Base-by-base conservation (phyloP, 106 monocot species). In the Dactylorhiza incarnata region DNA sequence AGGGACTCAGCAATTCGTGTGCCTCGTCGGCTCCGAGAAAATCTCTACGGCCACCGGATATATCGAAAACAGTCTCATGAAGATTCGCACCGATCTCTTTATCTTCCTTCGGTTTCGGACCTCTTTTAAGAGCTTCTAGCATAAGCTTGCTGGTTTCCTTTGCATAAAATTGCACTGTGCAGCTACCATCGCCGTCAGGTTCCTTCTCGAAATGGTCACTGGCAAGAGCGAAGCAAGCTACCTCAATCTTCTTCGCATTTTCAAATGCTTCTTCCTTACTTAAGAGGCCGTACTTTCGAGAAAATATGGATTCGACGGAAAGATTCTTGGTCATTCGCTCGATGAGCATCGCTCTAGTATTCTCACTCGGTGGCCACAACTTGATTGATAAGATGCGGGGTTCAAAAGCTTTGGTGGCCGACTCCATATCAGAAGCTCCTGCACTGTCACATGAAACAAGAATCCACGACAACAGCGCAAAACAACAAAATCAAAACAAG, bases 181-280 rank as follows among this genome's bases (percentile, higher is more conserved):
- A 86, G 73, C 93, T 96, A 23, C 95, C 95, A 83, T 93, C 95
- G 15, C 95, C 95, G 66, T 96, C 93, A 54, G 92, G 93, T 56
- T 93, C 90, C n/a, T 78, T 78, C 63, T 86, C 72, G 74, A 84
- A 89, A 80, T 90, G 90, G n/a, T 90, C 84, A 71, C 80, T 81
- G 4, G 93, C 90, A 75, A 75, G 37, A 15, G 73, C 73, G 78
- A 93, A 96, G 67, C 93, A 83, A 16, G 59, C 68, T 26, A 91
- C 90, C 54, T 96, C 95, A 46, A 96, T 93, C 51, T 75, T 52
- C 52, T 87, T 82, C 45, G 95, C 93, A 82, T 83, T 83, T 53
- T 84, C 68, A 53, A 53, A 48, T n/a, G 95, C 95, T 79, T 96
- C 93, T 80, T 87, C 89, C 71, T 82, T 81, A 76, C 77, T 81